Conservation (phyloP, 805 yeast species). For the Kodamaea jinghongensis region DNA sequence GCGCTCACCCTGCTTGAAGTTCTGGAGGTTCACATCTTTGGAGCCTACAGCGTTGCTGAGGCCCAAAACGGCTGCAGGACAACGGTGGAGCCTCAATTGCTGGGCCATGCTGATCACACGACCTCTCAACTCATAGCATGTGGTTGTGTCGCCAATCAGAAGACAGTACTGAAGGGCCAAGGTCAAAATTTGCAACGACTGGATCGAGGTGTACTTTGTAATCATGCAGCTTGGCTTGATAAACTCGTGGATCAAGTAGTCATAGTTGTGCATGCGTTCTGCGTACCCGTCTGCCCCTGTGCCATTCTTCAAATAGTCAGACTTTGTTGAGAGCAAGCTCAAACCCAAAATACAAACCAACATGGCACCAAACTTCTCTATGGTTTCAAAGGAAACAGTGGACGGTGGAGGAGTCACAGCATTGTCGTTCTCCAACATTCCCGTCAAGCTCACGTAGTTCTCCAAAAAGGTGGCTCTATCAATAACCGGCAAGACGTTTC, state of each 20-base stretch:
- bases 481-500: conserved; percentile 62
- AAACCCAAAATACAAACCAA: conserved; percentile 48
- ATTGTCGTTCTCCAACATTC: conserved; percentile 39
- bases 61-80: conserved; percentile 83
- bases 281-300: conserved; percentile 17
- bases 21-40: conserved; percentile 42
- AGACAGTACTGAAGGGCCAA: conserved; percentile 70
- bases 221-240: conserved; percentile 56
- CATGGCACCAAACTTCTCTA: conserved; percentile 57
- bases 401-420: conserved; percentile 1
- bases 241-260: conserved; percentile 59
- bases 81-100: conserved; percentile 77
- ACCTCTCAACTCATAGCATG: conserved; percentile 75
- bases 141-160: conserved; percentile 68
- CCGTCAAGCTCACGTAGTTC: conserved; percentile 50
- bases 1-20: conserved; percentile 76
- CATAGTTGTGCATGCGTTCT: conserved; percentile 46
- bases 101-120: conserved; percentile 79
- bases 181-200: conserved; percentile 66
- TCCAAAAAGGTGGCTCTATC: conserved; percentile 67
- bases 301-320: conserved; percentile 19
- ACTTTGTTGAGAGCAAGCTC: conserved; percentile 44
- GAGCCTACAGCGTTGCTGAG: conserved; percentile 31
- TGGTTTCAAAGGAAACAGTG: conserved; percentile 24
- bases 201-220: conserved; percentile 59